Evolutionary conservation across 176 grass and related monocot genomes (phyloP).

Genomic region (Alloteropsis semialata): DNA sequence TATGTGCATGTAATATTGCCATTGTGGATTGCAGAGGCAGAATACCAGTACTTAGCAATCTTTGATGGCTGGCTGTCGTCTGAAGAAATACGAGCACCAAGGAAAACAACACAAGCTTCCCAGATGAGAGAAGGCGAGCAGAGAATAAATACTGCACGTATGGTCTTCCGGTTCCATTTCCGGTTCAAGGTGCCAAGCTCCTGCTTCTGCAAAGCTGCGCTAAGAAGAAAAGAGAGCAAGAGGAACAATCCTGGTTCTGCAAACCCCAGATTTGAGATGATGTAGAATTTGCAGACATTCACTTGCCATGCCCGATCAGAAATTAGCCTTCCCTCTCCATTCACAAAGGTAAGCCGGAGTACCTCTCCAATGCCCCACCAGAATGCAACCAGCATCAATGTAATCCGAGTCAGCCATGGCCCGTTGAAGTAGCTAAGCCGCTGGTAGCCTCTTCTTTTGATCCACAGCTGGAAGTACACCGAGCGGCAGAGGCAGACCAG

Average conservation of each 20-base stretch:
- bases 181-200: conserved; percentile 63
- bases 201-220: conserved; percentile 78
- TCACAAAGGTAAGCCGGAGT: conserved; percentile 63
- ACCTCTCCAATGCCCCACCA: conserved; percentile 86
- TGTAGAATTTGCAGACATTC: conserved; percentile 74
- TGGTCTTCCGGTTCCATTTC: conserved; percentile 76
- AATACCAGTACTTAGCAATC: conserved; percentile 48
- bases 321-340: conserved; percentile 45
- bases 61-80: conserved; percentile 27
- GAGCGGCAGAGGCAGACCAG: conserved; percentile 67
- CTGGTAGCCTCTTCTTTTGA: conserved; percentile 52
- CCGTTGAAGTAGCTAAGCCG: conserved; percentile 85
- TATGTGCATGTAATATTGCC: conserved; percentile 62
- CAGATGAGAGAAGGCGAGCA: conserved; percentile 65
- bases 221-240: conserved; percentile 78
- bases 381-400: conserved; percentile 61
- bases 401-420: conserved; percentile 67
- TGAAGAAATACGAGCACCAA: conserved; percentile 32
- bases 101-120: conserved; percentile 56
- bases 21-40: conserved; percentile 32
- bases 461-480: conserved; percentile 72
- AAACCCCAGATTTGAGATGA: conserved; percentile 90
- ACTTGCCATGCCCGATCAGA: conserved; percentile 49
- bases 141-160: conserved; percentile 49
- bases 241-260: conserved; percentile 90